Conservation (phyloP, 805 yeast species). For the Sugiyamaella chiloensis region DNA sequence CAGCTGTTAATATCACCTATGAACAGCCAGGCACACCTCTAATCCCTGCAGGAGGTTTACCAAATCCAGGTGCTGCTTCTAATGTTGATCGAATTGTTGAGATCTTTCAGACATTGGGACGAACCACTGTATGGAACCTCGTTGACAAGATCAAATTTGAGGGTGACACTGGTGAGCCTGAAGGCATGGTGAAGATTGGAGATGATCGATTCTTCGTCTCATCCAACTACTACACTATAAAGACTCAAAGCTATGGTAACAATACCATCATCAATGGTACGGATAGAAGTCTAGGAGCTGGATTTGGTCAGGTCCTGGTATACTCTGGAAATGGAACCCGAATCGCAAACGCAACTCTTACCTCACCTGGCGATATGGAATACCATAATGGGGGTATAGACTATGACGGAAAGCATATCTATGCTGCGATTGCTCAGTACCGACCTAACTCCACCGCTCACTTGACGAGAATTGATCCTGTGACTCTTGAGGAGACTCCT, state of each 20-base stretch:
- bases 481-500: not conserved
- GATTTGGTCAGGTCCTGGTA: not conserved
- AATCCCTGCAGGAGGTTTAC: not conserved
- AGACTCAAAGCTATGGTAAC: not conserved
- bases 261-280: slow-evolving; percentile 6
- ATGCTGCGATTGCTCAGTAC: slow-evolving; percentile 3
- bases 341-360: not conserved
- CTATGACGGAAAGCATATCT: slow-evolving; percentile 1
- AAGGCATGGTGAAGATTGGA: slow-evolving; percentile 2
- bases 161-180: slow-evolving; percentile 7
- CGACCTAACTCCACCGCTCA: not conserved
- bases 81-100: slow-evolving; percentile 2
- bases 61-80: not conserved
- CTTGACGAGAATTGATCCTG: slow-evolving; percentile 1
- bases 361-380: not conserved
- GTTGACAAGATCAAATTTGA: not conserved
- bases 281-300: slow-evolving; percentile 4
- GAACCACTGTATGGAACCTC: slow-evolving; percentile 1
- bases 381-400: slow-evolving; percentile 4
- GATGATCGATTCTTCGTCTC: slow-evolving; percentile 1
- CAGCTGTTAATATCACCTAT: not conserved
- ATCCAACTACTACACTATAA: not conserved
- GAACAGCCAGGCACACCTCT: not conserved
- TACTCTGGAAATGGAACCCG: not conserved
- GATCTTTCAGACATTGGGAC: not conserved